phyloP scores from a whole-genome alignment of 164 flowering plant genomes.

The Stephania cephalantha region DNA sequence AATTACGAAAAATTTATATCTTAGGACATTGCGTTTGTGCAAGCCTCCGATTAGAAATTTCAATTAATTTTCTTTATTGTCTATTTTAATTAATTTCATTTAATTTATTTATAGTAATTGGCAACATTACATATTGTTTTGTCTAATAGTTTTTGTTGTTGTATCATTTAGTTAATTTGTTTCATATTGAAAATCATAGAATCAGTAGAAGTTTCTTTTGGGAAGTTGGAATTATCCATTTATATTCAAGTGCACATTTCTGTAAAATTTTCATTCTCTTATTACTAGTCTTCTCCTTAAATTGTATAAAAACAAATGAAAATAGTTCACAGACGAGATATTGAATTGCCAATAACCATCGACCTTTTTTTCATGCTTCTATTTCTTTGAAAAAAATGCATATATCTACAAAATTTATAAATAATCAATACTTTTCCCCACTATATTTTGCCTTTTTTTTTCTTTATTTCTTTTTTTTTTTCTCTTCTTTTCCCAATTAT shows the following conservation, averaged over 20 bases:
- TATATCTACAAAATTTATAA: constrained; percentile 1
- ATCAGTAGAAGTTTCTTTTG: not conserved
- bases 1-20: no score
- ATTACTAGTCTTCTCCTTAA: no score
- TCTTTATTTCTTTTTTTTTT: not conserved
- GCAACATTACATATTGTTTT: no score
- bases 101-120: no score
- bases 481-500: constrained; percentile 21
- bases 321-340: not conserved
- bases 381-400: not conserved
- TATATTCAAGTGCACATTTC: not conserved
- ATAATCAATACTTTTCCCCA: not conserved
- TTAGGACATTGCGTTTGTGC: no score
- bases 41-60: no score
- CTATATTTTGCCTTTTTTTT: not conserved
- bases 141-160: no score
- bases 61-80: no score
- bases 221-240: not conserved
- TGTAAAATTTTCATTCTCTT: no score
- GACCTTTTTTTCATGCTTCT: not conserved
- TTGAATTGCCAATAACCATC: not conserved
- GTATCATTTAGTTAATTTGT: not conserved
- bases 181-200: not conserved
- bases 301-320: not conserved
- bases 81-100: no score